Percentiles rank a stretch among this genome's conserved stretches.
These are phyloP conservation scores for Primulina huaijiensis DNA, from an alignment of 257 asterid genomes.

Conservation along the genomic window DNA sequence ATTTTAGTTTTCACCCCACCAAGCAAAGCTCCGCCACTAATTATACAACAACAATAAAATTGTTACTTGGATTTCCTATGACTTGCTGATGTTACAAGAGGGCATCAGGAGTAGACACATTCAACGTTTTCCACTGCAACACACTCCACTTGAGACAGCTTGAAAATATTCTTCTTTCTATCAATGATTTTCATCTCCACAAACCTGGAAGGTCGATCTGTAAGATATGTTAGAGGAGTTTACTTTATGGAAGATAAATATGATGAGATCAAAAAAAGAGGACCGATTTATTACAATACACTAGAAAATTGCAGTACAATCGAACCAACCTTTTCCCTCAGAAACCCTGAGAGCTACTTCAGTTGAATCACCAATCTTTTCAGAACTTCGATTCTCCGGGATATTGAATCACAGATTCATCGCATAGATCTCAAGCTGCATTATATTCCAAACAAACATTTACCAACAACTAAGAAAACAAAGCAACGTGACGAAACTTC, in stretches of 20 bases:
- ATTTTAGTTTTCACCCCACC: too few relatives aligned
- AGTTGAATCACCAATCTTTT: constrained; percentile 99
- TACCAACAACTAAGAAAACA: not conserved
- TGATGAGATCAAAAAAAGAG: constrained; percentile 21
- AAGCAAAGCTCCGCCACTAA: not conserved
- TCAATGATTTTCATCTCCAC: constrained; percentile 89
- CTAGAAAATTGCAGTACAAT: constrained; percentile 17
- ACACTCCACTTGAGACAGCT: constrained; percentile 95
- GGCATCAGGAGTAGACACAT: constrained; percentile 67
- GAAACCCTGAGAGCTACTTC: constrained; percentile 97
- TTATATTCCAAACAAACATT: constrained; percentile 28
- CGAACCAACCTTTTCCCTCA: constrained; percentile 84
- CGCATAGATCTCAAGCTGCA: constrained; percentile 94
- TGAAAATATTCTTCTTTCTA: constrained; percentile 89
- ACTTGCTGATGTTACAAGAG: constrained; percentile 70
- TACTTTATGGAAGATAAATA: constrained; percentile 1
- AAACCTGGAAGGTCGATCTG: too few relatives aligned
- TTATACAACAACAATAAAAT: too few relatives aligned
- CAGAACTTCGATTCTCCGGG: constrained; percentile 73
- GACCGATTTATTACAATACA: not conserved
- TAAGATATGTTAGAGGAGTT: constrained; percentile 30
- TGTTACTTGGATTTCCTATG: not conserved
- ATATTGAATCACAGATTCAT: too few relatives aligned
- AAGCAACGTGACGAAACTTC: too few relatives aligned
- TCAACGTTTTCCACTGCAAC: constrained; percentile 85